Evolutionary conservation across 805 yeast genomes (phyloP), one percentile per base, ranked within the genome.

Genomic region (Suhomyces sp.): DNA sequence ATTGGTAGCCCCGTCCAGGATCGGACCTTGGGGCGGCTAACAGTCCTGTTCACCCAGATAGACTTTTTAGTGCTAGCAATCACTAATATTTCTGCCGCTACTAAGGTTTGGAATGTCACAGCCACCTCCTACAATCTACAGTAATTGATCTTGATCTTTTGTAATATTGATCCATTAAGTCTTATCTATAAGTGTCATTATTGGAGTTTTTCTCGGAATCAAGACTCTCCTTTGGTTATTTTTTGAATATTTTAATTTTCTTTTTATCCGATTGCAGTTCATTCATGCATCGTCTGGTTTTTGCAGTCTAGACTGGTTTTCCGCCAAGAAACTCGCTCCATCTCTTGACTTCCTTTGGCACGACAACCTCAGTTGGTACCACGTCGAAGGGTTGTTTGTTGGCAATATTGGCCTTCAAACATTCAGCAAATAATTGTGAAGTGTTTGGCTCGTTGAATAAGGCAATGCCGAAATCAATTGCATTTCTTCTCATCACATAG

Each of bases 271-370:
- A 36, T 36, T 15, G 33, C 33, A 27, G 15, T 35, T 35, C 2
- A 6, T n/a, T 35, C 17, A n/a, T 35, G 40, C 40, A 35, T 4
- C 36, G 9, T 15, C 19, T 35, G 19, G 15, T n/a, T 38, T 15
- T 38, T 38, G 12, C 15, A 42, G 31, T 22, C 63, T 73, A 83
- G 27, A 90, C 92, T 50, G 96, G 94, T 79, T 90, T 92, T 50
- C 96, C 96, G 54, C 96, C 97, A 66, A 94, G 83, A 66, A 88
- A 94, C 70, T 93, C 97, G 75, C 96, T 90, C 99, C 99, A 94
- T 73, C 97, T 84, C 67, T 78, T 80, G 50, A 91, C 98, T 76
- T 94, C 98, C 19, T 73, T 65, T 52, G 99, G 98, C 60, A 93
- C 82, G 27, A 69, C 73, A 52, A 85, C 83, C 50, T 71, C 70